A percentile compares a stretch with the other conserved stretches of the same genome.
These are phyloP conservation scores for Colletotrichum sp. DNA, from an alignment of 2,329 filamentous ascomycete genomes.

Conservation along the genomic window DNA sequence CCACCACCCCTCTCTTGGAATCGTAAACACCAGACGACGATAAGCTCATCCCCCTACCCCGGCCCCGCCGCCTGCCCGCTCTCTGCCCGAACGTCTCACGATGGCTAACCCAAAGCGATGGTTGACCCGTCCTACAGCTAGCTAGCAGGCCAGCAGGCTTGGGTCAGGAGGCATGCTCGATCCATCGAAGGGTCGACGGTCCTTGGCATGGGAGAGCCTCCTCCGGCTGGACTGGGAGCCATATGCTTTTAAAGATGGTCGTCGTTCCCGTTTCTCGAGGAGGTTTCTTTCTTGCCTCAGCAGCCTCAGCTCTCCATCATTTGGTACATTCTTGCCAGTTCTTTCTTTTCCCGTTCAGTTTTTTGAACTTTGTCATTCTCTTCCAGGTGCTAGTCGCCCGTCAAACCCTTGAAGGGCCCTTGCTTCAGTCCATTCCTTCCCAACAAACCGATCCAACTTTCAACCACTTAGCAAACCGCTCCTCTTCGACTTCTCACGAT, in stretches of 20 bases:
- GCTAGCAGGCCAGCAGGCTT: neutral
- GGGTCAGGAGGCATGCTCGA: neutral
- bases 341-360: neutral
- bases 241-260: conserved; percentile 11
- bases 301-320: conserved; percentile 15
- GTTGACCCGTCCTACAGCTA: neutral
- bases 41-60: conserved; percentile 19
- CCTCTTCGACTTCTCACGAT: neutral
- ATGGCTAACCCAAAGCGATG: conserved; percentile 11
- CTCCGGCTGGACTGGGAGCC: neutral
- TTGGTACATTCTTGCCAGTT: conserved; percentile 11
- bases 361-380: conserved; percentile 19
- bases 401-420: conserved; percentile 15
- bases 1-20: conserved; percentile 8
- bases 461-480: neutral
- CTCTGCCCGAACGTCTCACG: conserved; percentile 13
- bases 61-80: conserved; percentile 9
- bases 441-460: conserved; percentile 2
- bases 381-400: conserved; percentile 21
- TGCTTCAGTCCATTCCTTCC: conserved; percentile 16
- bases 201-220: neutral
- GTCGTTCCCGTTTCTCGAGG: neutral
- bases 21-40: conserved; percentile 20
- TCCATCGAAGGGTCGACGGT: neutral
- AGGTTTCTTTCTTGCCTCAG: neutral